These are phyloP conservation scores for Metschnikowia cubensis DNA, from an alignment of 805 yeast species.

Conservation along the genomic window DNA sequence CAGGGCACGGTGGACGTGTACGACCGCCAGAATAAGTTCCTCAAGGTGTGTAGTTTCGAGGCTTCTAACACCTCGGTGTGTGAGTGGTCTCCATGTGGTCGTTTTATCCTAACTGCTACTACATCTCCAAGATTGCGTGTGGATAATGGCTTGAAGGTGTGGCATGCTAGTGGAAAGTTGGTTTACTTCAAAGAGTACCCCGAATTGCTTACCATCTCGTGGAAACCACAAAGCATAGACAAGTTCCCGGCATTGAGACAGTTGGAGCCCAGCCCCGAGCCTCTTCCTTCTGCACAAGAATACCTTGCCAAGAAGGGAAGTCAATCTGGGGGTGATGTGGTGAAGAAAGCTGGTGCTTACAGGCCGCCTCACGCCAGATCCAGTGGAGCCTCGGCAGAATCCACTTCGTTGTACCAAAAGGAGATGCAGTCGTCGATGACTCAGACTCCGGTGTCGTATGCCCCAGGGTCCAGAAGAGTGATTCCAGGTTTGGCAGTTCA, in stretches of 20 bases:
- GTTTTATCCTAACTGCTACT: constrained; percentile 89
- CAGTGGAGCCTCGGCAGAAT: constrained; percentile 28
- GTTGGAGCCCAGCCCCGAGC: constrained; percentile 55
- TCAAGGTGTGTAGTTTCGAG: constrained; percentile 73
- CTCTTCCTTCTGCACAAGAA: constrained; percentile 69
- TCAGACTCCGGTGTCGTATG: constrained; percentile 18
- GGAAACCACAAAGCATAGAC: constrained; percentile 67
- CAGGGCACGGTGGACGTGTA: constrained; percentile 95
- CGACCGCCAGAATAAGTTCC: constrained; percentile 84
- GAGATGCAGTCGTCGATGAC: constrained; percentile 36
- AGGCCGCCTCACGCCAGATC: constrained; percentile 94
- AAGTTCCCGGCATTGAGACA: constrained; percentile 52
- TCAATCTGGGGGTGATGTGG: constrained; percentile 27
- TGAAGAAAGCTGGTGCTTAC: constrained; percentile 78
- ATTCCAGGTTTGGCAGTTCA: constrained; percentile 53
- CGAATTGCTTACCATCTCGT: constrained; percentile 75
- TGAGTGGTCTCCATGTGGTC: constrained; percentile 97
- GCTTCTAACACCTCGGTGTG: constrained; percentile 96
- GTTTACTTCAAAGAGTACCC: constrained; percentile 73
- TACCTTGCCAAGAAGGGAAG: constrained; percentile 43
- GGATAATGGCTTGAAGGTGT: constrained; percentile 88
- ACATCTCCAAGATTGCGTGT: constrained; percentile 96
- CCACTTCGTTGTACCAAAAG: constrained; percentile 56
- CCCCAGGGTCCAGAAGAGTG: constrained; percentile 28
- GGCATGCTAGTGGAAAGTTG: constrained; percentile 87